These are phyloP conservation scores for Pythium periplocum DNA, from an alignment of 352 stramenopile genomes.

Conservation along the genomic window DNA sequence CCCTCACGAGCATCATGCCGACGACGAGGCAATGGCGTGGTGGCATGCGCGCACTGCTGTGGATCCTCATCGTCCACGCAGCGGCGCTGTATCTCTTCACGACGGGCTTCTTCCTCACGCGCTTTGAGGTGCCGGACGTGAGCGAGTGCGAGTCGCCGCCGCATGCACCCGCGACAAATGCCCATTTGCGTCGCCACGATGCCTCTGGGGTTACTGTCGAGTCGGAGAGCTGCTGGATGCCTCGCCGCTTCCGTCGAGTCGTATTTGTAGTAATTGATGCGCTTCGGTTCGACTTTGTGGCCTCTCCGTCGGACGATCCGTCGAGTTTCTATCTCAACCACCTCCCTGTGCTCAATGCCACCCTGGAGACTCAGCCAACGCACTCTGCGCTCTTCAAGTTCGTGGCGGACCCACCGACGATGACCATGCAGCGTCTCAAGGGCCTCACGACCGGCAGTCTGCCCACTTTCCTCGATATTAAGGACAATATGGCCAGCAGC, in stretches of 20 bases:
- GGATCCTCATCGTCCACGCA: constrained; percentile 39
- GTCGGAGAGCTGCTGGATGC: constrained; percentile 62
- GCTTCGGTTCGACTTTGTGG: constrained; percentile 95
- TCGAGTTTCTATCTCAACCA: constrained; percentile 79
- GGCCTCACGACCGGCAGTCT: constrained; percentile 96
- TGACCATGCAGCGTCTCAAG: constrained; percentile 98
- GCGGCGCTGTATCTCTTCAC: constrained; percentile 78
- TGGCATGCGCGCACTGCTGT: constrained; percentile 15
- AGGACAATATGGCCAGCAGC: constrained; percentile 89
- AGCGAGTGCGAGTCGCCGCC: constrained; percentile 46
- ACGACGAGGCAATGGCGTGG: constrained; percentile 1
- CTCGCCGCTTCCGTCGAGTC: constrained; percentile 69
- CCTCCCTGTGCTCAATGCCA: constrained; percentile 73
- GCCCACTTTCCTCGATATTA: constrained; percentile 98
- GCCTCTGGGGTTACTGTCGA: background rate
- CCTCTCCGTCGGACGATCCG: background rate
- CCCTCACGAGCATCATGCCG: background rate
- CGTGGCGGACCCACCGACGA: constrained; percentile 96
- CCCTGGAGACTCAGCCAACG: constrained; percentile 38
- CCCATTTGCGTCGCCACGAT: background rate
- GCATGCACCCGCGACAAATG: background rate
- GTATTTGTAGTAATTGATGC: constrained; percentile 96
- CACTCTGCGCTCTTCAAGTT: constrained; percentile 90
- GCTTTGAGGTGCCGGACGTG: constrained; percentile 74
- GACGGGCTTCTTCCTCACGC: constrained; percentile 86